A percentile compares a stretch with the other conserved stretches of the same genome.
Conservation (phyloP, 1,139 yeast genomes). For the Magnusiomyces ingens region DNA sequence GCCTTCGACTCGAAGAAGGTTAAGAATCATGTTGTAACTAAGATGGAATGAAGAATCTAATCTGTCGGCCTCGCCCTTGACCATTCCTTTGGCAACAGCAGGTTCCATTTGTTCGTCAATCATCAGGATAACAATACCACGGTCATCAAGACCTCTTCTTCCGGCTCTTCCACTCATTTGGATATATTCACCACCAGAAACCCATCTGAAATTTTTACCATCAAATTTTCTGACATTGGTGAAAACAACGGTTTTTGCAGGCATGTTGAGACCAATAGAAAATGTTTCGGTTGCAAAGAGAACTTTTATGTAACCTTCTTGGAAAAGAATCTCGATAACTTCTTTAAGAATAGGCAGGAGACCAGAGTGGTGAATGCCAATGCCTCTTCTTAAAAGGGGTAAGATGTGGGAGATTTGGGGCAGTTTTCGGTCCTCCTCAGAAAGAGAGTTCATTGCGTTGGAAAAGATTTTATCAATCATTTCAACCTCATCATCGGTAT, state of each 20-base stretch:
- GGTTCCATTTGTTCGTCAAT: slow-evolving; percentile 97
- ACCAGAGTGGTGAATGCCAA: slow-evolving; percentile 98
- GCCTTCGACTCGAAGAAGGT: slow-evolving; percentile 94
- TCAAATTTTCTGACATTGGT: slow-evolving; percentile 98
- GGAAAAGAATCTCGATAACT: slow-evolving; percentile 92
- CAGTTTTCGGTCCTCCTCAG: slow-evolving; percentile 83
- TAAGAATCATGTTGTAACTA: slow-evolving; percentile 95
- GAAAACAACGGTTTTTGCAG: slow-evolving; percentile 97
- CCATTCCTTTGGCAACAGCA: slow-evolving; percentile 98
- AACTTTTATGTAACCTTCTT: slow-evolving; percentile 91
- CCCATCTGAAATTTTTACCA: slow-evolving; percentile 96
- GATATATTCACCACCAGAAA: slow-evolving; percentile 97
- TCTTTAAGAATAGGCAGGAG: slow-evolving; percentile 91
- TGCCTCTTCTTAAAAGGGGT: slow-evolving; percentile 86
- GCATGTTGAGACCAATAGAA: slow-evolving; percentile 96
- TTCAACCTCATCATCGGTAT: slow-evolving; percentile 85
- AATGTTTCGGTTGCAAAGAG: slow-evolving; percentile 97
- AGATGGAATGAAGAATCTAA: slow-evolving; percentile 94
- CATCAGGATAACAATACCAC: slow-evolving; percentile 99
- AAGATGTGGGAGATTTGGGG: slow-evolving; percentile 91
- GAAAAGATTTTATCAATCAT: slow-evolving; percentile 81
- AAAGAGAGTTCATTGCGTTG: slow-evolving; percentile 79
- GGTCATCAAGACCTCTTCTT: slow-evolving; percentile 97
- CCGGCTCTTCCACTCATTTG: slow-evolving; percentile 99
- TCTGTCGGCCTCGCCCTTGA: slow-evolving; percentile 95